A percentile compares a stretch with the other conserved stretches of the same genome.
These are phyloP conservation scores for Ceratobasidium papillatum DNA, from an alignment of 1,284 basidiomycete genomes.

Conservation along the genomic window DNA sequence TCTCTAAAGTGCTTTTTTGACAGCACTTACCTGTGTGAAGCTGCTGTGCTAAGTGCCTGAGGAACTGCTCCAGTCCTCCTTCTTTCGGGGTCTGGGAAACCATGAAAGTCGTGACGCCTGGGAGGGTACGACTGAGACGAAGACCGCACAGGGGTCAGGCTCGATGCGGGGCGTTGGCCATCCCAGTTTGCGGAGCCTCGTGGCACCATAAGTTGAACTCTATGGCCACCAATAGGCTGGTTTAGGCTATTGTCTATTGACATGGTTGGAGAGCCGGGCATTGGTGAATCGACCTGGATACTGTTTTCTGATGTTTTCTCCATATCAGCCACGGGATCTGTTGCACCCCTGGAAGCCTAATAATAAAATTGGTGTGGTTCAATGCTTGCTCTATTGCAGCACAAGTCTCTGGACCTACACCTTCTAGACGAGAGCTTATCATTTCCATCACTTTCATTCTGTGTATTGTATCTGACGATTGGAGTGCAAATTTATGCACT, in stretches of 20 bases:
- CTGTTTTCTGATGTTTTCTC: neutral
- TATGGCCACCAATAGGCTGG: neutral
- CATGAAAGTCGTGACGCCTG: neutral
- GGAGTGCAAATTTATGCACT: conserved; percentile 10
- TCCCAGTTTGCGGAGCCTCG: neutral
- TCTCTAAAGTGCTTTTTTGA: neutral
- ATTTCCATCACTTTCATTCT: neutral
- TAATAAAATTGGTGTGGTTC: neutral
- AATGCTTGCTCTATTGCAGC: neutral
- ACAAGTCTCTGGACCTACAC: neutral
- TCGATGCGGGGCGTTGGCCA: neutral
- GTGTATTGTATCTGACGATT: neutral
- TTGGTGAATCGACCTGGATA: neutral
- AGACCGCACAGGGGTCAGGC: neutral
- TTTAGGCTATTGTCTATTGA: neutral
- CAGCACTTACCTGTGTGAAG: conserved; percentile 2
- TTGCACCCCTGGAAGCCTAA: neutral
- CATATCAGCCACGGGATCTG: neutral
- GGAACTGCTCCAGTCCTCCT: neutral
- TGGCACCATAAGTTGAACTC: neutral
- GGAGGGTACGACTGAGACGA: neutral
- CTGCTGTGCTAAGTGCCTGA: neutral
- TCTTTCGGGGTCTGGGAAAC: neutral
- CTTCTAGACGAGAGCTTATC: neutral
- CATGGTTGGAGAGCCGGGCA: neutral